These are phyloP conservation scores for Cucumis hystrix DNA, from an alignment of 306 rosid species.

Conservation along the genomic window DNA sequence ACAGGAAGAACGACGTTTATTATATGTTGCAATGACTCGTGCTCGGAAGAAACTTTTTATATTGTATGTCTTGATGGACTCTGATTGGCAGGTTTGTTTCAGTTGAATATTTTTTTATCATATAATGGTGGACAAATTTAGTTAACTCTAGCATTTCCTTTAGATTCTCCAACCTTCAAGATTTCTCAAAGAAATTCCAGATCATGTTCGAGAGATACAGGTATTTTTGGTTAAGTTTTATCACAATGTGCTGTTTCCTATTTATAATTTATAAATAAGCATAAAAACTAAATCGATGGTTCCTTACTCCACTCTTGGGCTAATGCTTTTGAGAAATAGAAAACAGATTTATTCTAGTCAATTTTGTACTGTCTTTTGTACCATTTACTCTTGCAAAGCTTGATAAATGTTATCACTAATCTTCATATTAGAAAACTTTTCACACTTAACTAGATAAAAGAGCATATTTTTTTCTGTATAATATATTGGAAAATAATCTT, in stretches of 20 bases:
- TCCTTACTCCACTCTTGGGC: not conserved
- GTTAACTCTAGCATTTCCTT: slow-evolving; percentile 10
- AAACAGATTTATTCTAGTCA: not conserved
- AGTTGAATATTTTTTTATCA: not conserved
- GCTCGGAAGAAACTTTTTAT: slow-evolving; percentile 64
- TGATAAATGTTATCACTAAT: not conserved
- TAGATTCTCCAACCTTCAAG: slow-evolving; percentile 94
- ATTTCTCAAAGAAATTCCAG: slow-evolving; percentile 80
- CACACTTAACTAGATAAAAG: not conserved
- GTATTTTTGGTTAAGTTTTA: slow-evolving; percentile 19
- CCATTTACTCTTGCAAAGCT: not conserved
- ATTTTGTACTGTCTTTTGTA: not conserved
- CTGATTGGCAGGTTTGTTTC: slow-evolving; percentile 71
- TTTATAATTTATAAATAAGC: not conserved
- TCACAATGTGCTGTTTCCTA: not conserved
- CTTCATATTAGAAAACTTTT: not conserved
- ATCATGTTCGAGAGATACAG: slow-evolving; percentile 70
- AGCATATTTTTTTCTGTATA: not conserved
- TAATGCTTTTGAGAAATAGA: not conserved
- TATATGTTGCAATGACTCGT: slow-evolving; percentile 98
- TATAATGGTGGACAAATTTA: not conserved
- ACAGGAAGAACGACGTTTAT: slow-evolving; percentile 84
- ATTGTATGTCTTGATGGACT: slow-evolving; percentile 57
- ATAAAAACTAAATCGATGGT: not conserved
- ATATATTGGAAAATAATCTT: not conserved